Base-by-base conservation (phyloP, 2,329 filamentous ascomycete genomes). In the Alternaria consortialis region DNA sequence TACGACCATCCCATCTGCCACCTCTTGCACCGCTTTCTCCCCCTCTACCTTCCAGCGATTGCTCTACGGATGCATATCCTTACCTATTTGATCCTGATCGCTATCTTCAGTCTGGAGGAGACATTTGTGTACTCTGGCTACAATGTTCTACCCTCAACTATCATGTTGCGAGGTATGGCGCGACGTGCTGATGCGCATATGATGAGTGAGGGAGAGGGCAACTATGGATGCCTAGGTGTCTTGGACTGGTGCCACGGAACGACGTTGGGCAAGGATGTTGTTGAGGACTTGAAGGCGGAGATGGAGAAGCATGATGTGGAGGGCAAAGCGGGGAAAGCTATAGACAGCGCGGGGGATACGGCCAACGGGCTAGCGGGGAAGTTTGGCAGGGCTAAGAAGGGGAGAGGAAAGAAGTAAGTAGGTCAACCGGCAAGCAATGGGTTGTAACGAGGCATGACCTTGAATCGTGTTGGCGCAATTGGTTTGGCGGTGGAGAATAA, bases 81-180 rank as follows among this genome's bases (percentile, higher is more conserved):
- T n/a, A 91, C 89, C 0, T 92, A 90, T 79, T 84, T 91, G 57
- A 70, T 91, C 11, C 86, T 91, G 64, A 81, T 88, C 15, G 83
- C 84, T 0, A 73, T 92, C 27, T 85, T 86, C 63, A 90, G 89
- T 3, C 71, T 88, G 0, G 88, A 92, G 66, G 90, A 92, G 65
- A 87, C 87, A 0, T 80, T 92, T 48, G 82, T 88, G 29, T 87
- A 87, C 77, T 91, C 87, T 0, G 90, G 90, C 0, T 93, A 93
- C 77, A 86, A 83, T 15, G 80, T 87, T 7, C 77, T 88, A 55
- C 86, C 86, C 3, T 86, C 85, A 2, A 84, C 80, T 7, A 86
- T 88, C 66, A 81, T 89, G 68, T 75, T 89, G 7, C 65, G 67
- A 32, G 86, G 86, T 2, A 86, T 89, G 77, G 87, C 86, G 11